phyloP scores from a whole-genome alignment of 108 stramenopile genomes.

The Nannochloropsis oceanica region DNA sequence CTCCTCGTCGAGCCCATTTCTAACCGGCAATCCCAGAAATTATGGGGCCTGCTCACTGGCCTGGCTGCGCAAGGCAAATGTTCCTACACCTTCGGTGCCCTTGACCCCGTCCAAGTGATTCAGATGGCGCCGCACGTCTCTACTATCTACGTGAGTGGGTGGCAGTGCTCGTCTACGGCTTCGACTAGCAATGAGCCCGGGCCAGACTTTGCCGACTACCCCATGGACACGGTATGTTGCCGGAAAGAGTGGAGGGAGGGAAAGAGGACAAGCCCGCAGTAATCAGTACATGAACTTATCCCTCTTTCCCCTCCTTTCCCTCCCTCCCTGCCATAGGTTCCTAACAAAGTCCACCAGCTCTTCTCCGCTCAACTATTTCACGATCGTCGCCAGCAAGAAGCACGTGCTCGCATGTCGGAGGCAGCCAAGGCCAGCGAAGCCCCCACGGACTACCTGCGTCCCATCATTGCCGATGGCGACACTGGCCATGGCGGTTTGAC shows the following conservation, averaged over 20 bases:
- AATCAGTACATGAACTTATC: too few relatives aligned
- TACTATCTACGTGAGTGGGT: conserved; percentile 73
- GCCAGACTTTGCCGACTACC: conserved; percentile 69
- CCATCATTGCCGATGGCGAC: conserved; percentile 86
- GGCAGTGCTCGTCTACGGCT: conserved; percentile 83
- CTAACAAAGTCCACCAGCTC: conserved; percentile 65
- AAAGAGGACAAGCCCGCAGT: neutral
- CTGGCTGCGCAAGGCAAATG: conserved; percentile 48
- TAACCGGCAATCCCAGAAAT: conserved; percentile 23
- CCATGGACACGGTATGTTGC: conserved; percentile 21
- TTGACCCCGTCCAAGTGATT: conserved; percentile 85
- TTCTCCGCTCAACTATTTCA: conserved; percentile 79
- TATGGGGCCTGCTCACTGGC: conserved; percentile 24
- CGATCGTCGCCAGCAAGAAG: conserved; percentile 74
- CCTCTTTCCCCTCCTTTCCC: neutral
- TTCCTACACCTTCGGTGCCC: conserved; percentile 83
- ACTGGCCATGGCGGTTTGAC: conserved; percentile 66
- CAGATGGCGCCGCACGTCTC: conserved; percentile 83
- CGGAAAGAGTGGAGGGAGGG: neutral
- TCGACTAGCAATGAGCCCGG: conserved; percentile 83
- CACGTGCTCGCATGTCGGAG: conserved; percentile 49
- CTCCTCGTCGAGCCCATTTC: conserved; percentile 9
- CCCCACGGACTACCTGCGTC: conserved; percentile 73
- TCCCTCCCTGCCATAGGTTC: neutral
- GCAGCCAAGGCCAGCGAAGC: conserved; percentile 38